These are phyloP conservation scores for Hypomontagnella submonticulosa DNA, from an alignment of 495 filamentous ascomycete genomes.

Conservation along the genomic window DNA sequence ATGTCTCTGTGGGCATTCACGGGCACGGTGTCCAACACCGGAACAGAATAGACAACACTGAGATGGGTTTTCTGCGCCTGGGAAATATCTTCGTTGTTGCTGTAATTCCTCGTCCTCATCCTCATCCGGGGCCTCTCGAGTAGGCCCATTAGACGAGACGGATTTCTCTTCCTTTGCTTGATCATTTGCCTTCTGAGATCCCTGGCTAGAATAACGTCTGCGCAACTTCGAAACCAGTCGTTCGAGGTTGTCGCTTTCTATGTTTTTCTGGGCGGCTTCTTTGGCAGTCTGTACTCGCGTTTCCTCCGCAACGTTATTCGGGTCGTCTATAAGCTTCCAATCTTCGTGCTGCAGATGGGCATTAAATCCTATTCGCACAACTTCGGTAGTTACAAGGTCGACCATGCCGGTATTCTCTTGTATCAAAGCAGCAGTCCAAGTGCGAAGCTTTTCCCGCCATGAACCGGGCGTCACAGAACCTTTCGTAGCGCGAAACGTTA, in stretches of 20 bases:
- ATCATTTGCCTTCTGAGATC: too few species aligned
- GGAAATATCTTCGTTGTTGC: conserved; percentile 53
- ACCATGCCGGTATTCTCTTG: conserved; percentile 18
- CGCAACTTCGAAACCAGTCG: too few species aligned
- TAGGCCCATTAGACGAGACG: too few species aligned
- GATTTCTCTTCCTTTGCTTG: too few species aligned
- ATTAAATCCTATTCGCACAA: conserved; percentile 30
- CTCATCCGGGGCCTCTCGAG: neutral
- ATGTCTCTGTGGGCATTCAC: conserved; percentile 45
- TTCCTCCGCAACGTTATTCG: conserved; percentile 10
- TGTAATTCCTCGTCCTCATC: conserved; percentile 37
- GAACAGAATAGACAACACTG: conserved; percentile 54
- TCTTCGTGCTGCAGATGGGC: conserved; percentile 23
- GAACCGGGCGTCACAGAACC: conserved; percentile 1
- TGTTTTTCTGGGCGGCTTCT: conserved; percentile 17
- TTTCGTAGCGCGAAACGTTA: conserved; percentile 1
- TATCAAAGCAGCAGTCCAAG: conserved; percentile 26
- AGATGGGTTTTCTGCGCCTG: conserved; percentile 43
- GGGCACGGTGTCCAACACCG: conserved; percentile 46
- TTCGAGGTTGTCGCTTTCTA: conserved; percentile 18
- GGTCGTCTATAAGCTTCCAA: conserved; percentile 27
- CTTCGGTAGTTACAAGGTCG: conserved; percentile 25
- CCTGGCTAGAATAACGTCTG: too few species aligned
- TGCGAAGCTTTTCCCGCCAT: conserved; percentile 9
- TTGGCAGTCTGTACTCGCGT: neutral